Conservation (phyloP, 163 green algal genomes). For the Prototheca stagnorum region DNA sequence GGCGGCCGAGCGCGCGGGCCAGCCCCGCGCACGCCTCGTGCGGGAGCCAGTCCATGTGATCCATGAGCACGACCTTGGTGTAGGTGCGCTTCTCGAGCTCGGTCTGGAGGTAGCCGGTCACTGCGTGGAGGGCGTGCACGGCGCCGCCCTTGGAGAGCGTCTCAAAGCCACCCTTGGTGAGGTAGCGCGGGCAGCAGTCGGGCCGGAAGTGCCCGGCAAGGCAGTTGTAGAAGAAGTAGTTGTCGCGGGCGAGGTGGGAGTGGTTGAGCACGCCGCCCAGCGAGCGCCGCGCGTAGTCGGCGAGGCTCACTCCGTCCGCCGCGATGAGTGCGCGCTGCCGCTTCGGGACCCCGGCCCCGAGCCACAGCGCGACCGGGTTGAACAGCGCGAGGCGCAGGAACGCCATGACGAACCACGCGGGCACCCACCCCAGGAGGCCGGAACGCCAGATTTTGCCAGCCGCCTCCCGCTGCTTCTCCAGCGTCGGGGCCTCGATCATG, state of each 20-base stretch:
- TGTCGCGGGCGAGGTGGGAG: constrained; percentile 65
- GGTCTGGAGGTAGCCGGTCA: constrained; percentile 74
- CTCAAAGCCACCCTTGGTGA: constrained; percentile 49
- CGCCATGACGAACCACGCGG: constrained; percentile 48
- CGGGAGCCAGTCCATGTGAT: constrained; percentile 93
- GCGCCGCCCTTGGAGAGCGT: constrained; percentile 37
- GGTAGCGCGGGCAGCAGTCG: constrained; percentile 86
- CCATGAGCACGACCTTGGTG: constrained; percentile 97
- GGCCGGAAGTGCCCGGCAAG: constrained; percentile 66
- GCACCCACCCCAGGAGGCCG: constrained; percentile 39
- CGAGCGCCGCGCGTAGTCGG: constrained; percentile 39
- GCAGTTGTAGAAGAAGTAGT: constrained; percentile 99
- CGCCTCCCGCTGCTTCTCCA: constrained; percentile 62
- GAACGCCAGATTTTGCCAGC: constrained; percentile 63
- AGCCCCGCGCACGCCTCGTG: constrained; percentile 4
- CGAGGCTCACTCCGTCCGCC: constrained; percentile 16
- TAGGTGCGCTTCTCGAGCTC: constrained; percentile 73
- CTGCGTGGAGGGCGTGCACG: constrained; percentile 53
- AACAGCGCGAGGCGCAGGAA: constrained; percentile 53
- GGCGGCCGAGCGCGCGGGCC: constrained; percentile 10
- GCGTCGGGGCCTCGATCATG: constrained; percentile 50
- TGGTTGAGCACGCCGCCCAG: constrained; percentile 69
- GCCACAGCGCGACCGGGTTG: constrained; percentile 69
- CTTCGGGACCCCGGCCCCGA: constrained; percentile 76
- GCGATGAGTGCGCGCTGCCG: constrained; percentile 78